Evolutionary conservation across 371 early-diverging fungal genomes (phyloP), one percentile per base, ranked within the genome.

Genomic region (Saksenaea vasiformis): DNA sequence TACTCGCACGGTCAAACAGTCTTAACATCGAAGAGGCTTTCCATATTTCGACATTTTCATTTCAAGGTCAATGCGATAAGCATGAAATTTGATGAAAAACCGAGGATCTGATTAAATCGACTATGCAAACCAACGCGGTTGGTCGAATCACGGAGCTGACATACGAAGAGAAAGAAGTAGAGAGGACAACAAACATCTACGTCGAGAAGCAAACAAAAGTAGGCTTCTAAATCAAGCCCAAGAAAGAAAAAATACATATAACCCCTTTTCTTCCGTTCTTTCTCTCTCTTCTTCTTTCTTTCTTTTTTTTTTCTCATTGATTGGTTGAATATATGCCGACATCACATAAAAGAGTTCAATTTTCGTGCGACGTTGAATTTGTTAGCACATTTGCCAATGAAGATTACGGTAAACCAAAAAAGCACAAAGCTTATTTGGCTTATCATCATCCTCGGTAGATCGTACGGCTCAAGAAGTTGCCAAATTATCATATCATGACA

Each of bases 381-480:
- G 56, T 73, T 13, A 71, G 70, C 44, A 80, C 80, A 19, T 80
- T 80, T 69, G 77, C 73, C 24, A 77, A 80, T 43, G 80, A 80
- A 67, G 80, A 80, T 41, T 80, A 80, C 61, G 80, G 80, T 80
- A 77, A 60, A 41, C 31, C 56, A 24, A 24, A 27, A 54, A 7
- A 10, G 24, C 11, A 60, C n/a, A 11, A 34, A 60, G 44, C 8
- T 15, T 43, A 28, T 4, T 15, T 0, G 15, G 43, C 11, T 28
- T 3, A 22, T 62, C 5, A 53, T 60, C 5, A 55, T 22, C 28
- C 41, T 54, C 11, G 2, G 14, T 61, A 80, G 81, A 80, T 69
- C 78, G 81, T 56, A 76, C 81, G 58, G 78, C 78, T 2, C 78
- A 76, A 61, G 74, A 78, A 70, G 81, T 80, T 28, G 76, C 81